phyloP scores from a whole-genome alignment of 345 rosid genomes.

The Cardamine chenopodiifolia region DNA sequence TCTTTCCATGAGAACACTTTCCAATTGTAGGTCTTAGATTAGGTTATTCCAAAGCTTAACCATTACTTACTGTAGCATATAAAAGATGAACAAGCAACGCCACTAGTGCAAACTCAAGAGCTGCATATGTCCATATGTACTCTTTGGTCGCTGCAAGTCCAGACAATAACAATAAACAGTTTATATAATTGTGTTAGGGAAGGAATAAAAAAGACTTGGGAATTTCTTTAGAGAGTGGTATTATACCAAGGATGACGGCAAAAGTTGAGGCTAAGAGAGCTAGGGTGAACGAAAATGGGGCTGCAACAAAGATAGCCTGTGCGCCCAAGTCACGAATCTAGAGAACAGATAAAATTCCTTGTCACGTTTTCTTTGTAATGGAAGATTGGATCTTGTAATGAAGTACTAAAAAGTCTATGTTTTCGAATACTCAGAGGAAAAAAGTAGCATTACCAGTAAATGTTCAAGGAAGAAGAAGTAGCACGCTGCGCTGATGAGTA shows the following conservation, averaged over 20 bases:
- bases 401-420: background rate
- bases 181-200: background rate
- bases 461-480: conserved; percentile 98
- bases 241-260: conserved; percentile 70
- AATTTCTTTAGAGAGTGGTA: background rate
- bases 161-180: background rate
- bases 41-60: background rate
- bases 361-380: conserved; percentile 20
- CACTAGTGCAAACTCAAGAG: conserved; percentile 83
- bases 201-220: background rate
- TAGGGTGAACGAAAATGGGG: conserved; percentile 79
- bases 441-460: conserved; percentile 64
- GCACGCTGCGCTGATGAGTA: conserved; percentile 81
- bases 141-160: conserved; percentile 71
- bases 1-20: background rate
- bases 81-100: conserved; percentile 63
- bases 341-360: conserved; percentile 21
- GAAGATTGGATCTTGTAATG: background rate
- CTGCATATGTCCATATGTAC: conserved; percentile 91
- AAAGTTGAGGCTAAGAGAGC: conserved; percentile 73
- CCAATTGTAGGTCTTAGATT: background rate
- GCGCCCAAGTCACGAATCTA: conserved; percentile 68
- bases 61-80: conserved; percentile 59
- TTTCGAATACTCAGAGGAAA: background rate
- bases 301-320: conserved; percentile 72